phyloP scores from a whole-genome alignment of 192 early-diverging fungal species.

The Umbelopsis sp. region DNA sequence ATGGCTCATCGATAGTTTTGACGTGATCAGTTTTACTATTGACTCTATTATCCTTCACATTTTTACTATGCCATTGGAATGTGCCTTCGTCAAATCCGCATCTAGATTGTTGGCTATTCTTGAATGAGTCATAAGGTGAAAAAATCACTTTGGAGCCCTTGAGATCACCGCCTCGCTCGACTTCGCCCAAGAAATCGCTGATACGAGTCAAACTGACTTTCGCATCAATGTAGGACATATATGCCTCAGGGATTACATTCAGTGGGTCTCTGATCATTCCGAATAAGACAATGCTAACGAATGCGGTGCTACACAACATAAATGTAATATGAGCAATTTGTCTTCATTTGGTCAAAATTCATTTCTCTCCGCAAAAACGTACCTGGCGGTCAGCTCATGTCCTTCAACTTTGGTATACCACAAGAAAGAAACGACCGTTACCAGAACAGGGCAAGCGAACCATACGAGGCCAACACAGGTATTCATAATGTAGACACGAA shows the following conservation, averaged over 20 bases:
- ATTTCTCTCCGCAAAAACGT: neutral
- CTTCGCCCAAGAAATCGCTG: conserved; percentile 40
- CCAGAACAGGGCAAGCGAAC: conserved; percentile 58
- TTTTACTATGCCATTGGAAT: conserved; percentile 26
- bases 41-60: neutral
- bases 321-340: too few relatives aligned
- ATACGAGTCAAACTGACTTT: conserved; percentile 61
- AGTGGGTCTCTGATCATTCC: conserved; percentile 62
- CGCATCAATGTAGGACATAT: conserved; percentile 55
- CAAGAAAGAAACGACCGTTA: conserved; percentile 62
- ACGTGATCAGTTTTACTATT: neutral
- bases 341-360: too few relatives aligned
- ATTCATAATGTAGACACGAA: conserved; percentile 39
- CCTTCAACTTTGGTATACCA: conserved; percentile 59
- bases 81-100: conserved; percentile 21
- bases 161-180: conserved; percentile 21
- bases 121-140: neutral
- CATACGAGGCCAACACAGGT: conserved; percentile 49
- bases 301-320: conserved; percentile 45
- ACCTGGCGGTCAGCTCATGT: conserved; percentile 47
- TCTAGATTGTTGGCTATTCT: neutral
- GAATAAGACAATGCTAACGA: conserved; percentile 67
- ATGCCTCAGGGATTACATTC: conserved; percentile 57
- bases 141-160: neutral
- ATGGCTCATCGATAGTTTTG: neutral